These are phyloP conservation scores for Blastocystis sp. DNA, from an alignment of 352 stramenopile species.

Conservation along the genomic window DNA sequence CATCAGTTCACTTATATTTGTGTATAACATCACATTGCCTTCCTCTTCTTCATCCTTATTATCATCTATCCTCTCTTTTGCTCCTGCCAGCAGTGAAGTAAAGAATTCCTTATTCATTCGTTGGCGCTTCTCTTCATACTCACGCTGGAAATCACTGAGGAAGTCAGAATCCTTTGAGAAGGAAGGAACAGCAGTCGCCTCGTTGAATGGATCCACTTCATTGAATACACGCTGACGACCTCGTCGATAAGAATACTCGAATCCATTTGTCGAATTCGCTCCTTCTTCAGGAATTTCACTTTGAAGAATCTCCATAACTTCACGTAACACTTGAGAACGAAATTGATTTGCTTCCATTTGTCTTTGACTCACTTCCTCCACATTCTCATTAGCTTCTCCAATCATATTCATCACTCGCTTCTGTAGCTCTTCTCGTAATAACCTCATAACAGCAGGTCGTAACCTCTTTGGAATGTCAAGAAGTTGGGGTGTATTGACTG, in stretches of 20 bases:
- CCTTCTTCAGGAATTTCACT: not conserved
- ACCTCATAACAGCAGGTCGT: not conserved
- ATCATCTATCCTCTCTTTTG: not conserved
- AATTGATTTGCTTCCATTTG: constrained; percentile 46
- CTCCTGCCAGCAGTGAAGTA: not conserved
- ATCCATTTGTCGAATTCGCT: not conserved
- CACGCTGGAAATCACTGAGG: not conserved
- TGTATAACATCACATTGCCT: not conserved
- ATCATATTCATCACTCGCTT: constrained; percentile 2
- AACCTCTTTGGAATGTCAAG: not conserved
- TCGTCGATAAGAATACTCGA: constrained; percentile 13
- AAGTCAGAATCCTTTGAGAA: not conserved
- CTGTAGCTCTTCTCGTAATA: not conserved
- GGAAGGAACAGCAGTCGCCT: not conserved
- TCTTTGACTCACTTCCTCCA: constrained; percentile 28
- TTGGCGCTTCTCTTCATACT: constrained; percentile 15
- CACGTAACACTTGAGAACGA: not conserved
- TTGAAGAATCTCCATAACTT: constrained; percentile 11
- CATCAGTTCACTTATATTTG: constrained; percentile 49
- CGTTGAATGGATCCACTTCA: not conserved
- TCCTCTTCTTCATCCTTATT: constrained; percentile 25
- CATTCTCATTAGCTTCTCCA: not conserved
- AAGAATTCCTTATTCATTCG: constrained; percentile 40
- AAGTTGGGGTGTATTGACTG: constrained; percentile 54
- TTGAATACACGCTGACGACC: not conserved